A percentile compares a stretch with the other conserved stretches of the same genome.
These are phyloP conservation scores for Kregervanrija fluxuum DNA, from an alignment of 805 yeast genomes.

Conservation along the genomic window DNA sequence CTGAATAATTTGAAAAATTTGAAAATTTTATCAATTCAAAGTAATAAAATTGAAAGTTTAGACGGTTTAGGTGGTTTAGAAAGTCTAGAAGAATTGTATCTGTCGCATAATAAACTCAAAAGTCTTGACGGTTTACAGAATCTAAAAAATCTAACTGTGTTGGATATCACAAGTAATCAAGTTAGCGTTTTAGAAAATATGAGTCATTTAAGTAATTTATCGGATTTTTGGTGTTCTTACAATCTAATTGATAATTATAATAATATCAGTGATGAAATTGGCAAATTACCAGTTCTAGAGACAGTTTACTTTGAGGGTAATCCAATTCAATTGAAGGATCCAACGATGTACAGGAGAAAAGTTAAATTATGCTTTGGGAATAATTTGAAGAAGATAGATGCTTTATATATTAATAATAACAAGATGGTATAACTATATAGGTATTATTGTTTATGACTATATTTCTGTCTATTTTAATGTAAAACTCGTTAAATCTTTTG, in stretches of 20 bases:
- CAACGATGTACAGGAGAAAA: slow-evolving; percentile 83
- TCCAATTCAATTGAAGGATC: slow-evolving; percentile 68
- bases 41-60: slow-evolving; percentile 68
- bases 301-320: slow-evolving; percentile 93
- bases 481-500: too few species aligned
- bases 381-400: slow-evolving; percentile 78
- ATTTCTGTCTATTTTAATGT: too few species aligned
- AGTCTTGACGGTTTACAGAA: slow-evolving; percentile 74
- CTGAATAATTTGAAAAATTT: slow-evolving; percentile 53
- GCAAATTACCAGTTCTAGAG: slow-evolving; percentile 55
- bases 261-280: slow-evolving; percentile 60
- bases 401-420: slow-evolving; percentile 46
- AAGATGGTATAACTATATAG: slow-evolving; percentile 1
- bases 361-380: slow-evolving; percentile 65
- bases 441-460: not conserved
- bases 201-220: slow-evolving; percentile 57
- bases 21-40: slow-evolving; percentile 77
- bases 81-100: slow-evolving; percentile 76
- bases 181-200: slow-evolving; percentile 57
- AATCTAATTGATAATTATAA: slow-evolving; percentile 65
- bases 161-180: slow-evolving; percentile 78
- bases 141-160: slow-evolving; percentile 54
- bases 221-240: slow-evolving; percentile 91
- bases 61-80: slow-evolving; percentile 73
- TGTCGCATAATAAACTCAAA: slow-evolving; percentile 76